Evolutionary conservation across 163 green algal genomes (phyloP), one percentile per base, ranked within the genome.

Genomic region (Chlorella variabilis): DNA sequence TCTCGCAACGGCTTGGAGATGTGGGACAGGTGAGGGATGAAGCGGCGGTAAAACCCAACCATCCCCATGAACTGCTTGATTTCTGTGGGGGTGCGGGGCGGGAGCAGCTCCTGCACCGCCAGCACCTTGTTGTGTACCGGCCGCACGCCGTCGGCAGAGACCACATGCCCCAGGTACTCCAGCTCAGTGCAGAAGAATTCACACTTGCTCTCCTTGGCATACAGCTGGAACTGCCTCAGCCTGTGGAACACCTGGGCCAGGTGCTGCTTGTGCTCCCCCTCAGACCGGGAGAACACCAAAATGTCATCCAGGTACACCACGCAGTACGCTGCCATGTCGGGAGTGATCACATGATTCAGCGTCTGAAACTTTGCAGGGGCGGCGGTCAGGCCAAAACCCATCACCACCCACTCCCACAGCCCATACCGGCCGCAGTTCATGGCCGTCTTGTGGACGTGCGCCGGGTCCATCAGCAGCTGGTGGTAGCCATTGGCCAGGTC

Each of bases 241-340:
- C 69, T 71, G 8, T 82, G 11, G 8, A 95, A 54, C 0, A 95
- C 88, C 4, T 51, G 13, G 20, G 76, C 20, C 4, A 94, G 27
- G 73, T 96, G 85, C 17, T 82, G 11, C 1, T 82, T 1, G 77
- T 97, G 93, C n/a, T 92, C 83, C 25, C 85, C 86, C 36, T 67
- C 33, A 1, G 71, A 85, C n/a, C 77, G 80, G 13, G 61, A 87
- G 65, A 85, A 93, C 0, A 97, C 82, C 1, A 95, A 67, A 31
- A 95, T 89, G 69, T 97, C 93, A 78, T 96, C 91, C 20, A 96
- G 51, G 62, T 93, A 97, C 0, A 93, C 84, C 8, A 92, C 7
- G 33, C n/a, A 62, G 9, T 33, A 63, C 45, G 20, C 21, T 41
- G 27, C 54, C 54, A 63, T n/a, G 34, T 84, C 70, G 1, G 31